phyloP scores from a whole-genome alignment of 2,329 filamentous ascomycete genomes.

The Aciculosporium take region DNA sequence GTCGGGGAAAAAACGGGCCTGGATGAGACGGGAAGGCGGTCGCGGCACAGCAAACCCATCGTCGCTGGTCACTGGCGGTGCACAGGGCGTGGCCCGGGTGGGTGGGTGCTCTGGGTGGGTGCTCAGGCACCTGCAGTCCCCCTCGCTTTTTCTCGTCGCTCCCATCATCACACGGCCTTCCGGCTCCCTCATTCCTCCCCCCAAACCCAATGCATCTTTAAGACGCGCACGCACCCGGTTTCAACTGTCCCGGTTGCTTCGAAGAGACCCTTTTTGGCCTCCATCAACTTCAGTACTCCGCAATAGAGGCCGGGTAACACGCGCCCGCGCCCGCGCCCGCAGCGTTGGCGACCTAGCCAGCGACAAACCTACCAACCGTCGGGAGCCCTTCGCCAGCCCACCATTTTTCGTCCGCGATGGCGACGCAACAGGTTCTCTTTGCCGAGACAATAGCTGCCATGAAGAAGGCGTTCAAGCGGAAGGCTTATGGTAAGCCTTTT shows the following conservation, averaged over 20 bases:
- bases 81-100: no score
- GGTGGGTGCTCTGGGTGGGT: no score
- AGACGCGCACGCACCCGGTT: background rate
- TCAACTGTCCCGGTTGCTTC: background rate
- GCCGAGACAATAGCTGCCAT: slow-evolving; percentile 53
- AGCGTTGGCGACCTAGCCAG: background rate
- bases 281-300: background rate
- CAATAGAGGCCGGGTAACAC: background rate
- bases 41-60: no score
- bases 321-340: background rate
- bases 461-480: slow-evolving; percentile 53
- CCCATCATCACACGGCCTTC: background rate
- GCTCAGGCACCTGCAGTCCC: no score
- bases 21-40: no score
- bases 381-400: background rate
- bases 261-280: no score
- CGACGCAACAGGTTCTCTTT: slow-evolving; percentile 45
- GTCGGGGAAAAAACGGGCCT: no score
- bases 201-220: background rate
- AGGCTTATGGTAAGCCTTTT: slow-evolving; percentile 39
- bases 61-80: no score
- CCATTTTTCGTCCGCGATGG: slow-evolving; percentile 18
- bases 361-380: background rate
- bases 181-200: background rate
- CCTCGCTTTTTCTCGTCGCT: background rate